A percentile compares a stretch with the other conserved stretches of the same genome.
phyloP scores from a whole-genome alignment of 768 basidiomycete species.

The Brasilioporus rufonigricans region DNA sequence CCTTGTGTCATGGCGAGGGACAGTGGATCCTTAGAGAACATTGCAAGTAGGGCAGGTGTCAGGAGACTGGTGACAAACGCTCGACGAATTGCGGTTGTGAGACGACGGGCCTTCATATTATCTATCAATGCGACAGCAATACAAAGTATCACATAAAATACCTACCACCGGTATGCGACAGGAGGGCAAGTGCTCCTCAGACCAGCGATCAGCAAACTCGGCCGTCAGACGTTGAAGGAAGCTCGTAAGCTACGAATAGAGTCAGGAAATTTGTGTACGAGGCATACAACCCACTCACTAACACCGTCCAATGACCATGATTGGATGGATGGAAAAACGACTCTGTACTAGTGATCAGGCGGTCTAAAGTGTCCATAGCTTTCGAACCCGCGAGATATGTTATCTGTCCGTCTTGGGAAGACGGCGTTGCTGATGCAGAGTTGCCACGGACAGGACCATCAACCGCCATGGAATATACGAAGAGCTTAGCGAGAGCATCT shows the following conservation, averaged over 20 bases:
- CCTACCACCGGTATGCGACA: constrained; percentile 78
- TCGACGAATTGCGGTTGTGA: constrained; percentile 78
- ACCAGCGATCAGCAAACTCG: constrained; percentile 78
- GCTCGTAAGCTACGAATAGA: constrained; percentile 56
- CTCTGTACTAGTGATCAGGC: constrained; percentile 88
- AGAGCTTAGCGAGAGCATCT: constrained; percentile 79
- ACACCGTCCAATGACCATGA: constrained; percentile 74
- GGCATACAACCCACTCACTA: constrained; percentile 13
- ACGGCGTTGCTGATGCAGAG: constrained; percentile 58
- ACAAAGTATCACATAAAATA: neutral
- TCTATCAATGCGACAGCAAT: neutral
- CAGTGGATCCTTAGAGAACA: constrained; percentile 84
- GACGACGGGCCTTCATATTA: constrained; percentile 55
- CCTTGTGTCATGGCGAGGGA: constrained; percentile 82
- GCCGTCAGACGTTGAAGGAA: constrained; percentile 75
- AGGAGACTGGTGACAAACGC: constrained; percentile 79
- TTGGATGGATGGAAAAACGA: constrained; percentile 96
- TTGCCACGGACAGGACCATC: constrained; percentile 63
- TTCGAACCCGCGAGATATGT: constrained; percentile 80
- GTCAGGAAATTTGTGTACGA: constrained; percentile 4
- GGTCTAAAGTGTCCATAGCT: constrained; percentile 84
- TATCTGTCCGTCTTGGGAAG: constrained; percentile 48
- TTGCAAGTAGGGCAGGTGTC: constrained; percentile 85
- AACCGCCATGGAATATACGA: constrained; percentile 86
- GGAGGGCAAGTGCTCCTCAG: constrained; percentile 69